These are phyloP conservation scores for Leccinum disarticulatum DNA, from an alignment of 768 basidiomycete species.

Conservation along the genomic window DNA sequence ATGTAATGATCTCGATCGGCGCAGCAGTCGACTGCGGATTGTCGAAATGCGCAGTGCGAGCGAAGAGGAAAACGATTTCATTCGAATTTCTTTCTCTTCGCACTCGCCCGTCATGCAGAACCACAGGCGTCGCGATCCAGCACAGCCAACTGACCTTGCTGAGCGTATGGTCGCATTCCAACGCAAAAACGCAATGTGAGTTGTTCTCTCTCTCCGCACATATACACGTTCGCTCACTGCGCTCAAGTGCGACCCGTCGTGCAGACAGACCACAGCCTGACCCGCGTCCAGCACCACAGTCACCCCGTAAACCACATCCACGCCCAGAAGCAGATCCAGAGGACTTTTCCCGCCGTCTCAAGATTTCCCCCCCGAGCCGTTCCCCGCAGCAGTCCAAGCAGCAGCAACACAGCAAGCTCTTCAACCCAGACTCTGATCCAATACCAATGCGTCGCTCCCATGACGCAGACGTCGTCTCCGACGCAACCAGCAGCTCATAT, in stretches of 20 bases:
- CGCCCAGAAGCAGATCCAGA: conserved; percentile 59
- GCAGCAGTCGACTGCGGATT: conserved; percentile 36
- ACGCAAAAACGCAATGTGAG: conserved; percentile 60
- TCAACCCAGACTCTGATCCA: conserved; percentile 70
- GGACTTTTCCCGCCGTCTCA: conserved; percentile 71
- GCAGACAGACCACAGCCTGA: conserved; percentile 41
- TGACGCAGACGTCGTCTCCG: conserved; percentile 69
- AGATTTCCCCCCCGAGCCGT: conserved; percentile 57
- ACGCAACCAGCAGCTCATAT: conserved; percentile 54
- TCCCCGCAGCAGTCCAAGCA: conserved; percentile 36
- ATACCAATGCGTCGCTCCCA: conserved; percentile 57
- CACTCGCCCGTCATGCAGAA: conserved; percentile 30
- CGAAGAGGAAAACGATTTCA: background rate
- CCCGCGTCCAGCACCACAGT: conserved; percentile 20
- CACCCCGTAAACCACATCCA: conserved; percentile 39
- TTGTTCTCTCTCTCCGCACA: conserved; percentile 6
- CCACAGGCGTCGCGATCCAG: conserved; percentile 40
- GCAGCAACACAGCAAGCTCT: conserved; percentile 53
- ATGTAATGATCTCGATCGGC: conserved; percentile 35
- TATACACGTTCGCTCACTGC: conserved; percentile 6
- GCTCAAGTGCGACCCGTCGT: conserved; percentile 43
- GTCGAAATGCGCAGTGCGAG: conserved; percentile 21
- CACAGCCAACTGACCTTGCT: conserved; percentile 49
- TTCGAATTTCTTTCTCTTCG: background rate
- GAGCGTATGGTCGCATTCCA: conserved; percentile 68